Conservation (phyloP, 257 asterid species). For the Penstemon barbatus region DNA sequence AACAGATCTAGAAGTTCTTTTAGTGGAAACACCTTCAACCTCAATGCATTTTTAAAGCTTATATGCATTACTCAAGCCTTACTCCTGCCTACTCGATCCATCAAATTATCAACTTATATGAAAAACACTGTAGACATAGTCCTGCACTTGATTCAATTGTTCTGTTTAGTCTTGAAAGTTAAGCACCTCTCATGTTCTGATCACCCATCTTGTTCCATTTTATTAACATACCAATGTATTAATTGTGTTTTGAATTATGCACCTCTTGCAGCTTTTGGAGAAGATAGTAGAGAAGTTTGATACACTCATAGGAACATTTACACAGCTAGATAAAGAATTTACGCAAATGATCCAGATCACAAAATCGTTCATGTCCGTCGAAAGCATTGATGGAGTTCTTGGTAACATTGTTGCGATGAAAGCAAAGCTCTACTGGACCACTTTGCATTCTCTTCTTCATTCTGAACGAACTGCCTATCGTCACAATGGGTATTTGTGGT, state of each 20-base stretch:
- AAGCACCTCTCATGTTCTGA: neutral
- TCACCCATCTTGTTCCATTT: neutral
- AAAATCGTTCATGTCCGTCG: constrained; percentile 65
- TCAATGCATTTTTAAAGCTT: neutral
- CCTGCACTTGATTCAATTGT: neutral
- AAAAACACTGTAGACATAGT: neutral
- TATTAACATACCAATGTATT: neutral
- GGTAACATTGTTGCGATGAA: constrained; percentile 54
- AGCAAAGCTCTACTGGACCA: constrained; percentile 81
- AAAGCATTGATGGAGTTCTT: constrained; percentile 54
- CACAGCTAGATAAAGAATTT: constrained; percentile 87
- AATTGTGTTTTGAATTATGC: constrained; percentile 22
- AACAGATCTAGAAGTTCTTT: neutral
- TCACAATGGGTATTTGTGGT: constrained; percentile 95
- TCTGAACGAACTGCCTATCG: constrained; percentile 78
- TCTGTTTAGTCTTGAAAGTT: neutral
- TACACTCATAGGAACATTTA: constrained; percentile 71
- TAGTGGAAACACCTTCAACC: neutral
- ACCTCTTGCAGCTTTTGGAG: constrained; percentile 77
- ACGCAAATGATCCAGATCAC: constrained; percentile 69
- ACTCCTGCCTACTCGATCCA: neutral
- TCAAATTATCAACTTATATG: constrained; percentile 4
- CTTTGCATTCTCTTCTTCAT: constrained; percentile 96
- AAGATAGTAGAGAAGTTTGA: constrained; percentile 82
- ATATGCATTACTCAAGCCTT: neutral